Conservation (phyloP, 2,329 filamentous ascomycete genomes). For the Trichoderma pleuroti region DNA sequence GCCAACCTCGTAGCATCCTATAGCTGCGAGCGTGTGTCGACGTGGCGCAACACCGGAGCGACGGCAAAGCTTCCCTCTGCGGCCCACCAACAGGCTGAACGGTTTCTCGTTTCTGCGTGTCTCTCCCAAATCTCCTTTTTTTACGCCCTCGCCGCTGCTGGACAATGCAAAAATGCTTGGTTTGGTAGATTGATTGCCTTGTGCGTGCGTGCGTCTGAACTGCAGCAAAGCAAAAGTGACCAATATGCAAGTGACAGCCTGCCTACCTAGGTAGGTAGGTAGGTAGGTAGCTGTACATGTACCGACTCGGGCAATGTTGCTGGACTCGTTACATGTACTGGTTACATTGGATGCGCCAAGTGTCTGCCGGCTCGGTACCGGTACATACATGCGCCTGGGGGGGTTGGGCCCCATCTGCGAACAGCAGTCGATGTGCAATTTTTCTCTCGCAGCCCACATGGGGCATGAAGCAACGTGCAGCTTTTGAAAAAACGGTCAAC, state of each 20-base stretch:
- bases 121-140: not conserved
- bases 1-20: not conserved
- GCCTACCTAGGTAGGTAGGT: no score
- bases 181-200: not conserved
- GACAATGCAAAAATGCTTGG: not conserved
- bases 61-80: not conserved
- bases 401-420: slow-evolving; percentile 8
- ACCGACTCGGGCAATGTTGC: not conserved
- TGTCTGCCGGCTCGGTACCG: not conserved
- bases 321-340: not conserved
- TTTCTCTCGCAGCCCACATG: not conserved
- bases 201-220: not conserved
- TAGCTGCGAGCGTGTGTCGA: not conserved
- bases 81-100: not conserved
- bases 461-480: not conserved
- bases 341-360: not conserved
- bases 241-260: not conserved
- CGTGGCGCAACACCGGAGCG: slow-evolving; percentile 5
- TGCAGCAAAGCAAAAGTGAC: not conserved
- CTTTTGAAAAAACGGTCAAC: not conserved
- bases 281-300: no score
- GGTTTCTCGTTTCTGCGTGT: not conserved
- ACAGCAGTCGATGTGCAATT: not conserved
- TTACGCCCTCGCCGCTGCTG: not conserved
- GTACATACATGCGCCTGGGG: not conserved